These are phyloP conservation scores for Arthroderma sp. DNA, from an alignment of 2,329 filamentous ascomycete genomes.

Conservation along the genomic window DNA sequence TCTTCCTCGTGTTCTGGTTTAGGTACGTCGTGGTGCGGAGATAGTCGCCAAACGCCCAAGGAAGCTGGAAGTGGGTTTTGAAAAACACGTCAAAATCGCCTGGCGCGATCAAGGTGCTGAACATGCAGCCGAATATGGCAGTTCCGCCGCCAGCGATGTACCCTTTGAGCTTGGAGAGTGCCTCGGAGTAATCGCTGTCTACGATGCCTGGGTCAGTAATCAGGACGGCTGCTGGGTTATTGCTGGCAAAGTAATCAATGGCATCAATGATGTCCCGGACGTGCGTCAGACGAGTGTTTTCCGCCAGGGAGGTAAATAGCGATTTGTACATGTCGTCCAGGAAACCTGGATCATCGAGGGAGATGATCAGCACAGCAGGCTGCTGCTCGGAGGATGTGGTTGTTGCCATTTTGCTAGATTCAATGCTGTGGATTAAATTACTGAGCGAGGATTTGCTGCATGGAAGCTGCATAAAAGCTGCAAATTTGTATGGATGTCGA, in stretches of 20 bases:
- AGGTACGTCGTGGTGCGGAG: slow-evolving; percentile 11
- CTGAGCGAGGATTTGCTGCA: too few relatives aligned
- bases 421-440: too few relatives aligned
- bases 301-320: neutral
- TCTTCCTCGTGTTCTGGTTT: slow-evolving; percentile 7
- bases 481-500: neutral
- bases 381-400: neutral
- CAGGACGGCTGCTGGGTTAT: slow-evolving; percentile 11
- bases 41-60: slow-evolving; percentile 15
- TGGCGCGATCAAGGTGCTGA: slow-evolving; percentile 13
- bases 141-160: slow-evolving; percentile 16
- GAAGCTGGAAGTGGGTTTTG: slow-evolving; percentile 10
- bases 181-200: slow-evolving; percentile 7
- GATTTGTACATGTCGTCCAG: neutral
- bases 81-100: slow-evolving; percentile 14
- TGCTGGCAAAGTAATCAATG: neutral
- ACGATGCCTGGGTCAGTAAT: slow-evolving; percentile 16
- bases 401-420: too few relatives aligned
- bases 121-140: slow-evolving; percentile 16
- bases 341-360: neutral
- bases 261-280: neutral
- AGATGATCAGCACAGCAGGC: neutral
- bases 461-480: neutral
- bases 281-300: neutral
- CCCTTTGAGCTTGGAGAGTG: slow-evolving; percentile 12